Percentiles rank a stretch among this genome's conserved stretches.
These are phyloP conservation scores for Pseudogymnoascus sp. DNA, from an alignment of 2,329 filamentous ascomycete genomes.

Conservation along the genomic window DNA sequence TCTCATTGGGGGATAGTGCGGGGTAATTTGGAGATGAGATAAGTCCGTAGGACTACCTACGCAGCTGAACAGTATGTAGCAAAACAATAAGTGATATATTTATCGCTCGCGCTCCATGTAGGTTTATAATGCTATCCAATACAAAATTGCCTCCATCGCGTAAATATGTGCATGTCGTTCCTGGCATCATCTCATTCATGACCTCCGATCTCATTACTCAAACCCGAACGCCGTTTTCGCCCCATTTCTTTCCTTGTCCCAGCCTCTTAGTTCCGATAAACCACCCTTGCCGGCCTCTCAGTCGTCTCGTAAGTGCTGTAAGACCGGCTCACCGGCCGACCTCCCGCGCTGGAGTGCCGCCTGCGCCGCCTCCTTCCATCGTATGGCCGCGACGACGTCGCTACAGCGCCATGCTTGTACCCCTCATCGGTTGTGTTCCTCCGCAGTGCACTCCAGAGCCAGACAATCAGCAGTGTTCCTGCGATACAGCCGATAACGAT, in stretches of 20 bases:
- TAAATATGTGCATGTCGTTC: slow-evolving; percentile 2
- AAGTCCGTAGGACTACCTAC: neutral
- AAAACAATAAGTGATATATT: neutral
- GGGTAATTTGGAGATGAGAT: slow-evolving; percentile 4
- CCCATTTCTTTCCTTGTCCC: neutral
- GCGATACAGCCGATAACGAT: slow-evolving; percentile 10
- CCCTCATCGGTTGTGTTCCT: neutral
- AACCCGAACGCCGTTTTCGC: neutral
- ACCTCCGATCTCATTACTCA: neutral
- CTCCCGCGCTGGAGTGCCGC: neutral
- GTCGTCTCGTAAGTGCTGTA: slow-evolving; percentile 1
- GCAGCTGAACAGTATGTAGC: neutral
- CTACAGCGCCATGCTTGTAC: neutral
- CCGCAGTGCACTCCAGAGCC: neutral
- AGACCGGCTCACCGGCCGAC: neutral
- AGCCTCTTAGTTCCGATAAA: neutral
- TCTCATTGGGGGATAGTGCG: slow-evolving; percentile 5
- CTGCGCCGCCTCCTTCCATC: neutral
- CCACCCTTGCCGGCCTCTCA: neutral
- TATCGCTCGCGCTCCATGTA: neutral
- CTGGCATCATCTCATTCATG: slow-evolving; percentile 1
- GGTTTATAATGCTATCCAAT: neutral
- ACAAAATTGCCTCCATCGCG: neutral
- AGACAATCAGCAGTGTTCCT: neutral
- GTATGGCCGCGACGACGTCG: neutral